Conservation (phyloP, 148 eudicot genomes). For the Heliosperma pusillum region DNA sequence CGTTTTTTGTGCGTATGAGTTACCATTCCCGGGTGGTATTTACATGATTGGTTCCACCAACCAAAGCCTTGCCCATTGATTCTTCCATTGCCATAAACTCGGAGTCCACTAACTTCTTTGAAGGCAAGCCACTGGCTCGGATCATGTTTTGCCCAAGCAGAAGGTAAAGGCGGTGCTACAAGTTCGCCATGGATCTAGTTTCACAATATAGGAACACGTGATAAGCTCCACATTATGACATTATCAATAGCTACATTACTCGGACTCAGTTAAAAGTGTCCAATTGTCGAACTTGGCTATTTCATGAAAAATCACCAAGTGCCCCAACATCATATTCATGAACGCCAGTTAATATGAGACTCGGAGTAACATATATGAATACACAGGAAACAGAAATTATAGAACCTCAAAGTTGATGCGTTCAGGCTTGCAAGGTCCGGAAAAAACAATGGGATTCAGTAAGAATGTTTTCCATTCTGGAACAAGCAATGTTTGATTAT, state of each 20-base stretch:
- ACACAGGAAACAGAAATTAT: neutral
- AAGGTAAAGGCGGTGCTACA: constrained; percentile 46
- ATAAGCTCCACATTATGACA: neutral
- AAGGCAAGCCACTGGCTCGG: constrained; percentile 56
- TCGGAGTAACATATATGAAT: neutral
- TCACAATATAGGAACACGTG: neutral
- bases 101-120: constrained; percentile 33
- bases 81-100: constrained; percentile 42
- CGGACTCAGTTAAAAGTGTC: too few relatives aligned
- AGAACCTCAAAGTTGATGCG: constrained; percentile 44
- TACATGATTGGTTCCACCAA: constrained; percentile 82
- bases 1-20: neutral
- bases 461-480: constrained; percentile 40
- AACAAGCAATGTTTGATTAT: constrained; percentile 32
- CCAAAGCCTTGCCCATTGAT: constrained; percentile 52
- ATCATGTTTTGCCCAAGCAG: constrained; percentile 41
- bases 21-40: constrained; percentile 55
- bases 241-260: neutral
- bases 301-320: too few relatives aligned
- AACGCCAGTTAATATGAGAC: neutral
- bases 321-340: too few relatives aligned
- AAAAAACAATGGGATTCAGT: constrained; percentile 41
- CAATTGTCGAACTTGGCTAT: neutral
- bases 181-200: constrained; percentile 48
- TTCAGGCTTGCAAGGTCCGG: constrained; percentile 54